Base-by-base conservation (phyloP, 179 eudicot genomes). In the Spinacia oleracea region DNA sequence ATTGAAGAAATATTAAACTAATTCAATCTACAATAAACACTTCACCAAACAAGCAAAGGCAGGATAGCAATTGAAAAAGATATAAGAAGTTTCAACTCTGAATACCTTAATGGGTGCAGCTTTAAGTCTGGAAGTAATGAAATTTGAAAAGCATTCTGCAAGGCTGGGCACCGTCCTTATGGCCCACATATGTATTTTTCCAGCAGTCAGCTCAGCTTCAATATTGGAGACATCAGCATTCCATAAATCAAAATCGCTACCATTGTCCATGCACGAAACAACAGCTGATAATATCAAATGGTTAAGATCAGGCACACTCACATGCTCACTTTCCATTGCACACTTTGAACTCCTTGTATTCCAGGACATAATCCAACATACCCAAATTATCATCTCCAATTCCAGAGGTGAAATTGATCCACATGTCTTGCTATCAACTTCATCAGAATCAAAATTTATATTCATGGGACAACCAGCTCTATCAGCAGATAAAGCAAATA, bases 341-440 rank as follows among this genome's bases (percentile, higher is more conserved):
- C 63, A 64, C 42, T 64, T 83, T 43, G 46, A 73, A 65, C 73
- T 67, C 77, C 80, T 87, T n/a, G 87, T 62, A 78, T 86, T 84
- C 87, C 87, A 88, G 21, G 90, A 86, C 90, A 92, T 85, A 69
- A 90, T 71, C 87, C 88, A 90, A 82, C 96, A 94, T 60, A 86
- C 81, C 87, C 86, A 89, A 21, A 92, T 87, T 82, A 94, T 83
- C 87, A 91, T 84, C 18, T 84, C 83, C 79, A 91, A 50, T 42
- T 94, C 93, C 55, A 31, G 46, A 14, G 98, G 91, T 10, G 76
- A 76, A 50, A 92, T 48, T 18, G 85, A 89, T 35, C 98, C 98
- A 70, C 72, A 89, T 58, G 85, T 78, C 85, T 94, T 94, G 76
- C 83, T 59, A 83, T 91, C 91, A 68, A 77, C 81, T 27, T 92